phyloP scores from a whole-genome alignment of 306 rosid genomes.

The Pyrus betulifolia region DNA sequence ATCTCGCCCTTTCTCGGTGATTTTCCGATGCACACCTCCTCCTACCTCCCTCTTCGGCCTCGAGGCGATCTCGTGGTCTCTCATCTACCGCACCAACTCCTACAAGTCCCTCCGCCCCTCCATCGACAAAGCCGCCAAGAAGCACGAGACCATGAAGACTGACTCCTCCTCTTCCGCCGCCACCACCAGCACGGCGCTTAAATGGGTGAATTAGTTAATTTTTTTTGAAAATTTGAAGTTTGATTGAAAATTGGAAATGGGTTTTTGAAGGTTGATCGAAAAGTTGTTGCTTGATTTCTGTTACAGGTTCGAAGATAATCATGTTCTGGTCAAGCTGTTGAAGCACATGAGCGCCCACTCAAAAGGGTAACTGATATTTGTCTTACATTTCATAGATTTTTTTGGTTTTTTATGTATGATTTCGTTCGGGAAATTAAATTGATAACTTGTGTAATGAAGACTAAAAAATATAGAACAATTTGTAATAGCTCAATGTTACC shows the following conservation, averaged over 20 bases:
- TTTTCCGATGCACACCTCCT: constrained; percentile 26
- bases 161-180: constrained; percentile 41
- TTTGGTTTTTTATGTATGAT: not conserved
- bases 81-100: constrained; percentile 90
- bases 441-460: not conserved
- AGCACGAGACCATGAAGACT: constrained; percentile 94
- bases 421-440: not conserved
- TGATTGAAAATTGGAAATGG: not conserved
- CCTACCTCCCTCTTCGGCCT: constrained; percentile 40
- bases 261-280: not conserved
- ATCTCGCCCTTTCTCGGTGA: constrained; percentile 2
- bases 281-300: not conserved
- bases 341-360: constrained; percentile 15
- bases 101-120: constrained; percentile 90
- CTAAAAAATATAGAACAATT: no score
- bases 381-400: not conserved
- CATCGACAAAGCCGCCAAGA: constrained; percentile 92
- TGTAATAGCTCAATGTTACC: no score
- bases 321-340: constrained; percentile 8
- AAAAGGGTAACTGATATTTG: constrained; percentile 39
- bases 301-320: constrained; percentile 60
- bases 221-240: not conserved
- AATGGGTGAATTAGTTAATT: constrained; percentile 47
- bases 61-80: constrained; percentile 78
- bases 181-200: constrained; percentile 50